Base-by-base conservation (phyloP, 2,329 filamentous ascomycete species). In the Diplodia corticola region DNA sequence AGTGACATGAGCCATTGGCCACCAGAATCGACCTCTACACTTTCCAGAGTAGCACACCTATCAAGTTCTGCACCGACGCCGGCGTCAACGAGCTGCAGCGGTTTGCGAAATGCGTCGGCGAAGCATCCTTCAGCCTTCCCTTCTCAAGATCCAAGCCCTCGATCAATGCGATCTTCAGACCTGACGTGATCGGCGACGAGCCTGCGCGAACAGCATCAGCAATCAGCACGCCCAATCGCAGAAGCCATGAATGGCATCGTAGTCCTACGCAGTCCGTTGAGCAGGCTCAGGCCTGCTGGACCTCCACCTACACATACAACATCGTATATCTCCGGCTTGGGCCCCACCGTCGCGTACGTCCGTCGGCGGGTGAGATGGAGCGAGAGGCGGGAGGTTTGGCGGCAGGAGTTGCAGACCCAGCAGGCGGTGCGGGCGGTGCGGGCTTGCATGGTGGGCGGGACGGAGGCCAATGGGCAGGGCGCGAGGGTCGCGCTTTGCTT, bases 41-140 rank as follows among this genome's bases (percentile, higher is more conserved):
- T 33, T 28, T 7, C 20, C 20, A 17, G 5, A 24, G 17, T 44
- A 22, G 44, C 5, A 24, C 72, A 78, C 79, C 78, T 72, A 91
- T 84, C 69, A 98, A 85, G 73, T 95, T 97, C 3, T 84, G 85
- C n/a, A 92, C 90, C 0, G 93, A 97, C 0, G 90, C 86, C 0
- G 94, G 94, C 0, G 95, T 99, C 66, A 99, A 84, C 59, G 94
- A 98, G 81, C 92, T 97, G 81, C 94, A 97, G 74, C 95, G 89
- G 81, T 99, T 98, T 67, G 94, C 97, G 81, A 89, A 99, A 71
- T 87, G 83, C 63, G 86, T 85, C 6, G 85, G 77, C 2, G 88
- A 86, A 7, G 91, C 72, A 68, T 77, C 86, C 63, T 86, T 86
- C 26, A 85, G 80, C 59, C 85, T 85, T 63, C 86, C 84, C 73